Conservation (phyloP, 2,329 filamentous ascomycete species). For the Aspergillus piperis region DNA sequence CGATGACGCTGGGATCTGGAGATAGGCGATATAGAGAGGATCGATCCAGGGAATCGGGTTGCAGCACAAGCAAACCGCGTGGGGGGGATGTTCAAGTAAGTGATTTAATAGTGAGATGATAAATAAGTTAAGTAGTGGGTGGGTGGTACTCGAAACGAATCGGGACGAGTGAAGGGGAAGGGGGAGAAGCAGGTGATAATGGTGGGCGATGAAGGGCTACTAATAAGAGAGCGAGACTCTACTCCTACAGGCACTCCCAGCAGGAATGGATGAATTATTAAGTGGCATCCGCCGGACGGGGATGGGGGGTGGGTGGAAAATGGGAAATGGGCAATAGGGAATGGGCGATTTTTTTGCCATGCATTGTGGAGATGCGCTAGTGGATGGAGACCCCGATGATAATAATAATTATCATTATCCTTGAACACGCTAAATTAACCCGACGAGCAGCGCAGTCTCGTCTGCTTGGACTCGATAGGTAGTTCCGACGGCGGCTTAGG, state of each 20-base stretch:
- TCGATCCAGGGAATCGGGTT: constrained; percentile 1
- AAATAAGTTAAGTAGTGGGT: too few species aligned
- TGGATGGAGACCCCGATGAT: constrained; percentile 7
- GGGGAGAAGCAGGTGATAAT: neutral
- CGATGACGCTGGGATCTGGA: constrained; percentile 15
- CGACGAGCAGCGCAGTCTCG: neutral
- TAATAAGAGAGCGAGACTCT: constrained; percentile 7
- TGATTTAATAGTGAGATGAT: too few species aligned
- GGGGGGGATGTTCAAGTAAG: neutral
- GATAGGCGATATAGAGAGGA: neutral
- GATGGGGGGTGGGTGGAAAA: neutral
- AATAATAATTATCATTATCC: constrained; percentile 1
- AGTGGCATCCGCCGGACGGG: neutral
- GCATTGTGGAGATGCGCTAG: constrained; percentile 14
- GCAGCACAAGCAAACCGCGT: neutral
- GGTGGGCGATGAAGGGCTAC: constrained; percentile 2
- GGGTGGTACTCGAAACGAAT: constrained; percentile 9
- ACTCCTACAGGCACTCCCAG: neutral
- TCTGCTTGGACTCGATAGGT: constrained; percentile 1
- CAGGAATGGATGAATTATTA: constrained; percentile 1
- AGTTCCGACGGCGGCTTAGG: neutral
- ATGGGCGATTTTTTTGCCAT: constrained; percentile 12
- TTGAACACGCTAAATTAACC: constrained; percentile 2
- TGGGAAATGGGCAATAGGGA: neutral
- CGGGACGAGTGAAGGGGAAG: neutral